Conservation (phyloP, 2,329 filamentous ascomycete genomes). For the Botryotinia globosa region DNA sequence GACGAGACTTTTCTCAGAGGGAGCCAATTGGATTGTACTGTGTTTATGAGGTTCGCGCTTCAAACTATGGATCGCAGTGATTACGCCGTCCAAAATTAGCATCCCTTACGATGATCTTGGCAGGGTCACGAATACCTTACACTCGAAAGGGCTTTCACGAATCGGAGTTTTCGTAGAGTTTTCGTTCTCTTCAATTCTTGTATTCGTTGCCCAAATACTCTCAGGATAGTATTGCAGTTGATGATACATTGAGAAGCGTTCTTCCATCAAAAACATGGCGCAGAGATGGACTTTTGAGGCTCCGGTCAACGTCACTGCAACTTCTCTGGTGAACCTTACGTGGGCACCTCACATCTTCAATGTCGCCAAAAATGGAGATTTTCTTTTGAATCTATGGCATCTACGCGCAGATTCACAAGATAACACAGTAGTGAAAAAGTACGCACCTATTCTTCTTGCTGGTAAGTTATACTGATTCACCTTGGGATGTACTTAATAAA, state of each 20-base stretch:
- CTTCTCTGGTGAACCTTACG: background rate
- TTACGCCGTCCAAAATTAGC: background rate
- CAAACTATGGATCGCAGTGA: background rate
- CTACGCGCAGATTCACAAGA: background rate
- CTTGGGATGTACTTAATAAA: background rate
- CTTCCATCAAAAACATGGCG: background rate
- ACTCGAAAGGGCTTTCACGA: too few relatives aligned
- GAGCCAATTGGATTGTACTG: background rate
- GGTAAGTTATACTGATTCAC: background rate
- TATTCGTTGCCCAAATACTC: background rate
- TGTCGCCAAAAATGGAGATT: background rate
- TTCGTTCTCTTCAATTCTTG: too few relatives aligned
- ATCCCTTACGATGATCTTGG: background rate
- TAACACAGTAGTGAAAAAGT: background rate
- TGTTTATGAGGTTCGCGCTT: background rate
- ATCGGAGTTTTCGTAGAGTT: too few relatives aligned
- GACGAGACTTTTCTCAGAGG: background rate
- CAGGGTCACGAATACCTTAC: background rate
- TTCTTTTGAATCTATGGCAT: constrained; percentile 8
- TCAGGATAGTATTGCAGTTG: background rate
- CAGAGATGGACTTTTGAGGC: constrained; percentile 6
- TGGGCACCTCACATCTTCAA: background rate
- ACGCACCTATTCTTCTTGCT: constrained; percentile 1
- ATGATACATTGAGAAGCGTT: background rate
- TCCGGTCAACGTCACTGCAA: background rate